Evolutionary conservation across 1,284 basidiomycete genomes (phyloP), one percentile per base, ranked within the genome.

Genomic region (Ceratobasidium sp.): DNA sequence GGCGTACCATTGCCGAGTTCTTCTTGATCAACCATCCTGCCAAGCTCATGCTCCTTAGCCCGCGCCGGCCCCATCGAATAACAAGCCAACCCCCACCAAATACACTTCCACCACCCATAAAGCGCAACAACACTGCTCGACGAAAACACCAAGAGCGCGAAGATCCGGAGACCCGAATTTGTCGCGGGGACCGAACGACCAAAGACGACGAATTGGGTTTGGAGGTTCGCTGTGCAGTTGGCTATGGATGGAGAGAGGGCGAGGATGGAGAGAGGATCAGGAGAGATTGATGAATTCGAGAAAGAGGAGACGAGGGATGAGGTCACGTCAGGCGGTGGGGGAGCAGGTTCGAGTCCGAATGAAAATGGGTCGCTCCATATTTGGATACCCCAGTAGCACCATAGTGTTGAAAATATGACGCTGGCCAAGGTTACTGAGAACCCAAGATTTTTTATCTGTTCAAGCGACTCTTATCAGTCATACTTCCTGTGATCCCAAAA

Each of bases 341-440:
- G 48, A 3, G 36, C 17, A 31, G 64, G 48, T 45, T 66, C 31
- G 11, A 69, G 66, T 15, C 66, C 66, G 27, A 62, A 72, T 9
- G 45, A 31, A 6, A 14, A 48, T 4, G 69, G 41, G 15, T 36
- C 17, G 41, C 56, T 56, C 66, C 69, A 72, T 6, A 62, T 57
- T 62, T 72, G 69, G 1, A 72, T 22, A 19, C 69, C 69, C 69
- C 69, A 72, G 24, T 72, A 72, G 22, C 54, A 48, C 54, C 57
- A 72, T 29, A 72, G 31, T 1, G 56, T 33, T 22, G 47, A 44
- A 29, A 72, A 72, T 1, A 60, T 31, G 7, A 57, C 29, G 29
- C 41, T 44, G 1, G 69, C 41, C 22, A 72, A 14, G 45, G 59
- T 57, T 29, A 51, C 29, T 31, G 69, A 72, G 69, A 62, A 29